Percentiles rank a stretch among this genome's conserved stretches.
These are phyloP conservation scores for Euphorbia schlechtendalii DNA, from an alignment of 441 rosid species.

Conservation along the genomic window DNA sequence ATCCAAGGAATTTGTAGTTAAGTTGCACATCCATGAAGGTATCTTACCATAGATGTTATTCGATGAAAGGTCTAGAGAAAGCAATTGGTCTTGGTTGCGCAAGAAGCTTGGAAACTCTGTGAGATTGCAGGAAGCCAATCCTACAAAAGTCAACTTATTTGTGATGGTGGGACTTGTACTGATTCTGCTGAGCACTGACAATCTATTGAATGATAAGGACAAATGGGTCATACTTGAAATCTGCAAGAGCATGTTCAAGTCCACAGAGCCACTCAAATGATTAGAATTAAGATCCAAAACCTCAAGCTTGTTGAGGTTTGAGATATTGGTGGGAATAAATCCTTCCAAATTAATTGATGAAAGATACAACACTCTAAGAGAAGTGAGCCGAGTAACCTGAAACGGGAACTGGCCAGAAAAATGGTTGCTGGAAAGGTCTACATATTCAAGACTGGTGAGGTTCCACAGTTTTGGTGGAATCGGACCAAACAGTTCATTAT, in stretches of 20 bases:
- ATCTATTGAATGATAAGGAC: constrained; percentile 3
- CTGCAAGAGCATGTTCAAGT: constrained; percentile 8
- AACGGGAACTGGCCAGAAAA: too few relatives aligned
- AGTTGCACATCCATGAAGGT: constrained; percentile 13
- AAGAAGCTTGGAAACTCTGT: constrained; percentile 21
- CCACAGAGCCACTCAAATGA: constrained; percentile 7
- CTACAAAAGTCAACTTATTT: constrained; percentile 1
- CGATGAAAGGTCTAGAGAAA: not conserved
- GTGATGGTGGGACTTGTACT: not conserved
- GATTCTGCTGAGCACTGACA: constrained; percentile 9
- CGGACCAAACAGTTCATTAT: too few relatives aligned
- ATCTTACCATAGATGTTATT: constrained; percentile 22
- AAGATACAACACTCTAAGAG: not conserved
- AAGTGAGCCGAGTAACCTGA: not conserved
- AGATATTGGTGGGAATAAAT: constrained; percentile 38
- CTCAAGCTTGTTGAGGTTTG: constrained; percentile 32
- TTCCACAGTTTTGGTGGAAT: not conserved
- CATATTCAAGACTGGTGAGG: not conserved
- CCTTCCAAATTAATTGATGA: constrained; percentile 29
- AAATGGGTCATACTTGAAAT: not conserved
- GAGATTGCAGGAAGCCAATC: constrained; percentile 18
- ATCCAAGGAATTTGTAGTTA: not conserved
- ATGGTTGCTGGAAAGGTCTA: not conserved
- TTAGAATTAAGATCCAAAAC: constrained; percentile 25
- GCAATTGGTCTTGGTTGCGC: constrained; percentile 15